Conservation (phyloP, 768 basidiomycete genomes). For the Podaxis pistillaris region DNA sequence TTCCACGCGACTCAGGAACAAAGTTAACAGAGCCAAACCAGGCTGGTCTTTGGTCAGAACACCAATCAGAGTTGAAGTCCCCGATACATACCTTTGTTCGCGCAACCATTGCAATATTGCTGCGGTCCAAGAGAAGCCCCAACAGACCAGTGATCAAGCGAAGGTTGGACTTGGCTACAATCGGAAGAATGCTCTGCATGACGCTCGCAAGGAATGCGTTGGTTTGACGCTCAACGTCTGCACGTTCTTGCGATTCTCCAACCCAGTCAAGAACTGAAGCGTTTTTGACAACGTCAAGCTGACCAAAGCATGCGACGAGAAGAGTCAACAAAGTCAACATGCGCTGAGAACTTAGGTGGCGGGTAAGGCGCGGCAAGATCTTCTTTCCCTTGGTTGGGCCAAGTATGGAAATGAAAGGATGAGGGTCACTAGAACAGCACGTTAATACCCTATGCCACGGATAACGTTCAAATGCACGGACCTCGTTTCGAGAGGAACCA, state of each 20-base stretch:
- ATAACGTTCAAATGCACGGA: constrained; percentile 28
- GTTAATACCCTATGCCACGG: background rate
- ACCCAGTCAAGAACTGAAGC: constrained; percentile 70
- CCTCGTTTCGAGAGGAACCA: constrained; percentile 94
- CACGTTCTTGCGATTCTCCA: constrained; percentile 58
- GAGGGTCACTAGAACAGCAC: constrained; percentile 64
- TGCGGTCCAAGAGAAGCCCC: constrained; percentile 77
- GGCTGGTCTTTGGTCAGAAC: constrained; percentile 51
- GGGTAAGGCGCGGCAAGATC: constrained; percentile 83
- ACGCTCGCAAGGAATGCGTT: constrained; percentile 86
- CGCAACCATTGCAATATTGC: constrained; percentile 69
- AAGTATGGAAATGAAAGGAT: constrained; percentile 94
- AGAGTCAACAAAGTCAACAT: constrained; percentile 88
- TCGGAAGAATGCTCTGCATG: constrained; percentile 81
- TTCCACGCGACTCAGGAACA: constrained; percentile 92
- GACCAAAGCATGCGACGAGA: constrained; percentile 90
- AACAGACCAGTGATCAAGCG: constrained; percentile 85
- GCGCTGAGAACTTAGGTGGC: constrained; percentile 75
- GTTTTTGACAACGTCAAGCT: constrained; percentile 86
- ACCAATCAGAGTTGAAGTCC: background rate
- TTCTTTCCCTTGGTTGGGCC: constrained; percentile 90
- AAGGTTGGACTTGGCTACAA: constrained; percentile 76
- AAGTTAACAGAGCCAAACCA: constrained; percentile 85
- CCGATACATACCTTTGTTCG: constrained; percentile 68
- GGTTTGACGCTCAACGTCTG: constrained; percentile 83